Percentiles rank a stretch among this genome's conserved stretches.
These are phyloP conservation scores for Echinosphaeria canescens DNA, from an alignment of 2,329 filamentous ascomycete genomes.

Conservation along the genomic window DNA sequence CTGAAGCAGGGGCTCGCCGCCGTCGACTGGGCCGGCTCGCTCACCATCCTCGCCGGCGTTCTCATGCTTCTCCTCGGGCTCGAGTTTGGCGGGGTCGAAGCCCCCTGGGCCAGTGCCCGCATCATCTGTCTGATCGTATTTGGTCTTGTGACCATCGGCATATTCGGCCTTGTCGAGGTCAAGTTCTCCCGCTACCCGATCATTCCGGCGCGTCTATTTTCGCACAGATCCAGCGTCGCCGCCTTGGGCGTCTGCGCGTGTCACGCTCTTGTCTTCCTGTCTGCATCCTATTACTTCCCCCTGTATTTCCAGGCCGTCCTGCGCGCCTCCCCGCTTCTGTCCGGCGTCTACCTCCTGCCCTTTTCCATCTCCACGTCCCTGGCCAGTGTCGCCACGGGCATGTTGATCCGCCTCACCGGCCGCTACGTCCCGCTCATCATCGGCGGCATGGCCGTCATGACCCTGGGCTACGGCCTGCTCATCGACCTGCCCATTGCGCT, in stretches of 20 bases:
- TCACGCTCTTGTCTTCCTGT: too few species aligned
- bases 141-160: slow-evolving; percentile 18
- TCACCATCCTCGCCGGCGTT: slow-evolving; percentile 34
- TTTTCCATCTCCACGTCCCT: slow-evolving; percentile 31
- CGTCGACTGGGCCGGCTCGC: slow-evolving; percentile 34
- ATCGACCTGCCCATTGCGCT: too few species aligned
- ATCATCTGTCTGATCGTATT: slow-evolving; percentile 30
- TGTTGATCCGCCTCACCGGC: slow-evolving; percentile 26
- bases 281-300: slow-evolving; percentile 26
- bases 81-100: slow-evolving; percentile 36
- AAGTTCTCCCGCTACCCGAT: slow-evolving; percentile 32
- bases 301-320: slow-evolving; percentile 38
- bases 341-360: slow-evolving; percentile 33
- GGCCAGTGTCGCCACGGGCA: slow-evolving; percentile 24
- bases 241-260: slow-evolving; percentile 21
- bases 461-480: slow-evolving; percentile 31
- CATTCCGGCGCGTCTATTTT: slow-evolving; percentile 29
- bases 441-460: slow-evolving; percentile 22
- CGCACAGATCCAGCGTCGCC: slow-evolving; percentile 25
- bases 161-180: slow-evolving; percentile 29
- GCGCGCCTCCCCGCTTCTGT: slow-evolving; percentile 25
- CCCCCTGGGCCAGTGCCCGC: slow-evolving; percentile 27
- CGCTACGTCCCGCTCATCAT: slow-evolving; percentile 39
- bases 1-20: slow-evolving; percentile 21
- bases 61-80: slow-evolving; percentile 38